phyloP scores from a whole-genome alignment of 495 filamentous ascomycete genomes.

The Copromyces sp. region DNA sequence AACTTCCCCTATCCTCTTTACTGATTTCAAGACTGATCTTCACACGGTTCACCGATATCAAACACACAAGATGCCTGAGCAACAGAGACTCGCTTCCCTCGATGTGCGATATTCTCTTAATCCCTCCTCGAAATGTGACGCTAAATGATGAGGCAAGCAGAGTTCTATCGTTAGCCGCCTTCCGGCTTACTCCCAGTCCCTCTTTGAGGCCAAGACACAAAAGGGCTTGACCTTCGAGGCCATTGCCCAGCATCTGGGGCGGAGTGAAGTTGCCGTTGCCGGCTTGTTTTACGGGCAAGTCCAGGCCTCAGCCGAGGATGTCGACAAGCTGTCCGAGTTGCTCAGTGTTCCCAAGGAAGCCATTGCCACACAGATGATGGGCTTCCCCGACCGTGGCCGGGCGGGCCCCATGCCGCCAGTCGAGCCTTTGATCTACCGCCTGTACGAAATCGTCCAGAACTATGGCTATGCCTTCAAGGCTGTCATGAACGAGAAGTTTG shows the following conservation, averaged over 20 bases:
- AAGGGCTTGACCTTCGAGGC: slow-evolving; percentile 69
- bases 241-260: slow-evolving; percentile 66
- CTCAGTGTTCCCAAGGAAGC: slow-evolving; percentile 50
- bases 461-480: slow-evolving; percentile 98
- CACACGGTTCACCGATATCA: not conserved
- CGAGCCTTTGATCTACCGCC: slow-evolving; percentile 85
- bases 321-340: slow-evolving; percentile 55
- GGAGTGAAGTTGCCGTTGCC: slow-evolving; percentile 82
- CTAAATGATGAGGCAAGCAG: slow-evolving; percentile 16
- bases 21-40: not conserved
- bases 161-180: slow-evolving; percentile 40
- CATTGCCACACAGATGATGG: slow-evolving; percentile 53
- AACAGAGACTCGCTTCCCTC: slow-evolving; percentile 21
- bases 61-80: slow-evolving; percentile 12
- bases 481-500: slow-evolving; percentile 96
- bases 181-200: slow-evolving; percentile 56
- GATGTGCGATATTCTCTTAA: slow-evolving; percentile 17
- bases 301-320: slow-evolving; percentile 66
- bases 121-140: not conserved
- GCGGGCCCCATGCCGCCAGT: slow-evolving; percentile 85
- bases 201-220: slow-evolving; percentile 76
- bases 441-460: slow-evolving; percentile 97
- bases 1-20: not conserved
- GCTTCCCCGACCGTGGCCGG: slow-evolving; percentile 76
- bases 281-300: slow-evolving; percentile 95